phyloP scores from a whole-genome alignment of 768 basidiomycete species.

The Hypholoma sublateritium region DNA sequence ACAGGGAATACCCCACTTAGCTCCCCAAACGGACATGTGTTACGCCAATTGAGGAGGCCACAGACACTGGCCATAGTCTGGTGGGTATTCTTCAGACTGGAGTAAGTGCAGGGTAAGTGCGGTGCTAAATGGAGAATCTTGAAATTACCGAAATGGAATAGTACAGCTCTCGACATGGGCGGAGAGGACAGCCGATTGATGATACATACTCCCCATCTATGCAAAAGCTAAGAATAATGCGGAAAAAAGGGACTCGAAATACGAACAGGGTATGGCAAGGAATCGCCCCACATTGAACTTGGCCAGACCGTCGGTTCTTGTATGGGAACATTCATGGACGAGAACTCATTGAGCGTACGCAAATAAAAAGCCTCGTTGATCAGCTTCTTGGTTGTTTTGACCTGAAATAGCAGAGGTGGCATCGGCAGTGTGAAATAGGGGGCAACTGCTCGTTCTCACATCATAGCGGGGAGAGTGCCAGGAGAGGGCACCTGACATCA shows the following conservation, averaged over 20 bases:
- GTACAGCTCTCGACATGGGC: constrained; percentile 59
- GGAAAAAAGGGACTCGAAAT: constrained; percentile 10
- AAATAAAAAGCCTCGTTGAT: constrained; percentile 67
- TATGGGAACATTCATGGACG: constrained; percentile 52
- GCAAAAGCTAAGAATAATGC: constrained; percentile 8
- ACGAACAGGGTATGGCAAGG: constrained; percentile 14
- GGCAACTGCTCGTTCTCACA: constrained; percentile 33
- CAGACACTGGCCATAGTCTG: constrained; percentile 45
- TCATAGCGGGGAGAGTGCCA: constrained; percentile 34
- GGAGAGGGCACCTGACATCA: constrained; percentile 49
- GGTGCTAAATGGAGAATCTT: not conserved
- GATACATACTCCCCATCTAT: constrained; percentile 39
- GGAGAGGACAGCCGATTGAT: constrained; percentile 58
- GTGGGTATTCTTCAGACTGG: constrained; percentile 27
- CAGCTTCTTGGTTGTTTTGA: constrained; percentile 36
- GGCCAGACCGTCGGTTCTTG: constrained; percentile 45
- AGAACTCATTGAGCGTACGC: constrained; percentile 47
- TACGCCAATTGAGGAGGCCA: constrained; percentile 52
- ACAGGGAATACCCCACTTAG: constrained; percentile 57
- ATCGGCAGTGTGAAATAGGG: not conserved
- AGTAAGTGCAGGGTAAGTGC: not conserved
- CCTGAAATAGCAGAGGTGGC: constrained; percentile 26
- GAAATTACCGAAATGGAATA: constrained; percentile 53
- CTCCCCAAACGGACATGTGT: constrained; percentile 51
- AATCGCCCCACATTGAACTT: constrained; percentile 13